Percentiles rank a stretch among this genome's conserved stretches.
Evolutionary conservation across 164 flowering plant genomes (phyloP).

Genomic region (Annona squamosa): DNA sequence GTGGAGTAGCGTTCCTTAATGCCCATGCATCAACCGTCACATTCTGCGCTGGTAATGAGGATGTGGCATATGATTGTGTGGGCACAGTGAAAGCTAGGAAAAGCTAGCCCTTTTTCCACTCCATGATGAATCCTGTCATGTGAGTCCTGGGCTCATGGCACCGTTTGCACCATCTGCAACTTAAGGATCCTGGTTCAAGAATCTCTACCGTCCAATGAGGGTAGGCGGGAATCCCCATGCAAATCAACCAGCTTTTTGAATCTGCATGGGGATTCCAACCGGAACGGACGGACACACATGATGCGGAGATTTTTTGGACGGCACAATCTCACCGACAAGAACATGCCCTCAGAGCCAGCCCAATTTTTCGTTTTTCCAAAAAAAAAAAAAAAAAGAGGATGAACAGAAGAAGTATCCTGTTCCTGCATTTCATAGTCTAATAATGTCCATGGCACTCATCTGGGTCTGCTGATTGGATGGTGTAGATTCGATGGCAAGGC

Average conservation of each 20-base stretch:
- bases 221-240: neutral
- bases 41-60: neutral
- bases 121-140: neutral
- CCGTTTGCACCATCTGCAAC: neutral
- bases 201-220: neutral
- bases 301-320: neutral
- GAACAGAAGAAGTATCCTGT: too few relatives aligned
- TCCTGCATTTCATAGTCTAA: too few relatives aligned
- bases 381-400: too few relatives aligned
- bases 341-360: neutral
- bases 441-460: neutral
- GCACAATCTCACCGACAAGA: neutral
- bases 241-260: neutral
- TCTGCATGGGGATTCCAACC: neutral
- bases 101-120: neutral
- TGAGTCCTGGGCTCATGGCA: neutral
- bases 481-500: constrained; percentile 27
- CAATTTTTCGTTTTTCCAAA: neutral
- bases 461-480: neutral
- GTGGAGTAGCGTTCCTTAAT: neutral
- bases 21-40: neutral
- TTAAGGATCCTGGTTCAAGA: too few relatives aligned
- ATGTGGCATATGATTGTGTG: too few relatives aligned
- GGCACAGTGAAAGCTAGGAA: too few relatives aligned
- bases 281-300: too few relatives aligned